phyloP scores from a whole-genome alignment of 1,284 basidiomycete species.

The Cerioporus squamosus region DNA sequence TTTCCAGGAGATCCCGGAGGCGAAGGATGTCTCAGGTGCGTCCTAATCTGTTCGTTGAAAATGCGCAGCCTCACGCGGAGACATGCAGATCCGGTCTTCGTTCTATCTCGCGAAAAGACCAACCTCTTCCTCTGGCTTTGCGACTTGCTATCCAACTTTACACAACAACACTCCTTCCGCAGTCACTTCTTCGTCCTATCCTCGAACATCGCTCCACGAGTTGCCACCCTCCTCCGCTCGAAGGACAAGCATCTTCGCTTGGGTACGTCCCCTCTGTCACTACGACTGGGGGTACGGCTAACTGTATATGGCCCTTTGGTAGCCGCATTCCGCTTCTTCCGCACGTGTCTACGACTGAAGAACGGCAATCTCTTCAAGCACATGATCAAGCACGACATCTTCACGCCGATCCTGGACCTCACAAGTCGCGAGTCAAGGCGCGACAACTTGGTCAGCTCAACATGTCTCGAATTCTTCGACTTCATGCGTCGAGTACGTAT shows the following conservation, averaged over 20 bases:
- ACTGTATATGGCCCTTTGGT: constrained; percentile 2
- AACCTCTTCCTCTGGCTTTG: constrained; percentile 84
- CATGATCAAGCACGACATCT: constrained; percentile 84
- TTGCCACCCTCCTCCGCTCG: constrained; percentile 81
- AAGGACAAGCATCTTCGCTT: constrained; percentile 92
- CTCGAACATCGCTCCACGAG: constrained; percentile 70
- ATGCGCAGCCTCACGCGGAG: neutral
- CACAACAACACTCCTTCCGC: constrained; percentile 87
- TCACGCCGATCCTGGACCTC: constrained; percentile 84
- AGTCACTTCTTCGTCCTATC: constrained; percentile 91
- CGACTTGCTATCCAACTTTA: constrained; percentile 90
- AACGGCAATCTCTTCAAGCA: constrained; percentile 89
- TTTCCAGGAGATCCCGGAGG: constrained; percentile 77
- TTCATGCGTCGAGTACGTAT: constrained; percentile 75
- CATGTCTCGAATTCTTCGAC: constrained; percentile 96
- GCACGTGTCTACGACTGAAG: constrained; percentile 81
- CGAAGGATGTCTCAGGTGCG: constrained; percentile 65
- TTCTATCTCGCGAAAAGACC: constrained; percentile 70
- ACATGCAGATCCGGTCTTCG: constrained; percentile 51
- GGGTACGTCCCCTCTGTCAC: constrained; percentile 53
- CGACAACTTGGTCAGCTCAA: constrained; percentile 93
- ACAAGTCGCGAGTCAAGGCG: constrained; percentile 81
- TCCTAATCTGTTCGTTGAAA: constrained; percentile 2
- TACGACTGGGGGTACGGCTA: neutral
- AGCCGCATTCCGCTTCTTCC: constrained; percentile 94